phyloP scores from a whole-genome alignment of 257 asterid genomes.

The Fraxinus excelsior region DNA sequence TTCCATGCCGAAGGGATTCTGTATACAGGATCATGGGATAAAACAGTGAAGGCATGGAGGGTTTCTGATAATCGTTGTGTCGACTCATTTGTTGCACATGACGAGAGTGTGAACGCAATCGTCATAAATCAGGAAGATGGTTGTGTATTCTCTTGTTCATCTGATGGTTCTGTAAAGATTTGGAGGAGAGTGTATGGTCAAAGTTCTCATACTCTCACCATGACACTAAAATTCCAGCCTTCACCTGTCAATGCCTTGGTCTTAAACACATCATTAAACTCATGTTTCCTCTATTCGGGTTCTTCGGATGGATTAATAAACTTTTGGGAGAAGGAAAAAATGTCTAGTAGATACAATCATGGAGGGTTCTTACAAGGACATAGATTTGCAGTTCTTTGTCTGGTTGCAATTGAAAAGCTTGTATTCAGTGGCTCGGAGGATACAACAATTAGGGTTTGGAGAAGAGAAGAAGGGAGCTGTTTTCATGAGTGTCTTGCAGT shows the following conservation, averaged over 20 bases:
- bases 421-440: constrained; percentile 91
- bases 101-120: constrained; percentile 59
- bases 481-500: constrained; percentile 89
- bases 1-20: constrained; percentile 77
- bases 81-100: constrained; percentile 74
- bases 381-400: constrained; percentile 69
- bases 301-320: constrained; percentile 85
- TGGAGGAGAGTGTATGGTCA: constrained; percentile 86
- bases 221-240: constrained; percentile 72
- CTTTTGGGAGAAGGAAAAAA: constrained; percentile 89
- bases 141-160: constrained; percentile 72
- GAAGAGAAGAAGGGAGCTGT: constrained; percentile 85
- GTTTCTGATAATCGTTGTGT: constrained; percentile 60
- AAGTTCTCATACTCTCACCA: constrained; percentile 74
- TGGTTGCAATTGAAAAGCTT: constrained; percentile 69
- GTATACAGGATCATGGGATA: constrained; percentile 81
- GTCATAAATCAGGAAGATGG: constrained; percentile 74
- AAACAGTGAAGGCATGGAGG: constrained; percentile 67
- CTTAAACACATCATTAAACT: constrained; percentile 35
- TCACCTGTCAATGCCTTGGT: constrained; percentile 77
- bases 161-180: constrained; percentile 75
- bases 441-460: constrained; percentile 81
- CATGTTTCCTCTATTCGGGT: constrained; percentile 82
- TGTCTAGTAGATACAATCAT: constrained; percentile 71
- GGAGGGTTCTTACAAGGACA: constrained; percentile 91